Evolutionary conservation across 768 basidiomycete genomes (phyloP).

Genomic region (Strobilomyces dryophilus): DNA sequence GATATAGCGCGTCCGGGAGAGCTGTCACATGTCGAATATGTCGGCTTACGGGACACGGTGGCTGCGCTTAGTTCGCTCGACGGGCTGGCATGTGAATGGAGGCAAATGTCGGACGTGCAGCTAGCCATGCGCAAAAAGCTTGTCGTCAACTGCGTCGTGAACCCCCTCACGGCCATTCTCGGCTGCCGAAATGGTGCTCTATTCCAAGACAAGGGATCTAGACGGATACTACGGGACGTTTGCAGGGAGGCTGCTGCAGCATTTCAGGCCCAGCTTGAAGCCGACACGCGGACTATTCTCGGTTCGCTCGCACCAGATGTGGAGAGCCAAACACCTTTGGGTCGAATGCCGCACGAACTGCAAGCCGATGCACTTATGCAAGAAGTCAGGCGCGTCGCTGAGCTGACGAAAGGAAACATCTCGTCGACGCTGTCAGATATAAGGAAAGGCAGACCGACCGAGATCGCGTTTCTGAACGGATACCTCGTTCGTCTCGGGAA

Average conservation of each 20-base stretch:
- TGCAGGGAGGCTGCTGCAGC: slow-evolving; percentile 68
- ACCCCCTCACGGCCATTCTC: slow-evolving; percentile 80
- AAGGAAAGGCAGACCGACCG: slow-evolving; percentile 56
- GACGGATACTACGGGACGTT: slow-evolving; percentile 46
- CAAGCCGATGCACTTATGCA: slow-evolving; percentile 41
- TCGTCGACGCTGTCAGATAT: slow-evolving; percentile 83
- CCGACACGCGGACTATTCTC: slow-evolving; percentile 32
- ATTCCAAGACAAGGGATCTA: slow-evolving; percentile 41
- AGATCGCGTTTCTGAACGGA: slow-evolving; percentile 82
- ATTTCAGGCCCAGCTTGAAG: slow-evolving; percentile 49
- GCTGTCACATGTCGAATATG: slow-evolving; percentile 42
- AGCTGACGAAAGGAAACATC: slow-evolving; percentile 58
- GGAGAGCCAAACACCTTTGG: slow-evolving; percentile 27
- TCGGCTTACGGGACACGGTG: slow-evolving; percentile 64
- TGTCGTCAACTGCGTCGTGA: slow-evolving; percentile 76
- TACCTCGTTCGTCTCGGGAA: slow-evolving; percentile 65
- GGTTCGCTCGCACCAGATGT: slow-evolving; percentile 21
- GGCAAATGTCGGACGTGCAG: slow-evolving; percentile 62
- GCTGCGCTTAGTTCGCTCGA: slow-evolving; percentile 55
- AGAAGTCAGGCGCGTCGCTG: slow-evolving; percentile 57
- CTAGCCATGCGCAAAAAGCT: slow-evolving; percentile 73
- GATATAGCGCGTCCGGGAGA: slow-evolving; percentile 45
- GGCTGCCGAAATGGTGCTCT: slow-evolving; percentile 79
- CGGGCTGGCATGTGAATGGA: slow-evolving; percentile 58
- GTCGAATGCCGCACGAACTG: slow-evolving; percentile 46